phyloP scores from a whole-genome alignment of 257 asterid species.

The Fraxinus cuspidata region DNA sequence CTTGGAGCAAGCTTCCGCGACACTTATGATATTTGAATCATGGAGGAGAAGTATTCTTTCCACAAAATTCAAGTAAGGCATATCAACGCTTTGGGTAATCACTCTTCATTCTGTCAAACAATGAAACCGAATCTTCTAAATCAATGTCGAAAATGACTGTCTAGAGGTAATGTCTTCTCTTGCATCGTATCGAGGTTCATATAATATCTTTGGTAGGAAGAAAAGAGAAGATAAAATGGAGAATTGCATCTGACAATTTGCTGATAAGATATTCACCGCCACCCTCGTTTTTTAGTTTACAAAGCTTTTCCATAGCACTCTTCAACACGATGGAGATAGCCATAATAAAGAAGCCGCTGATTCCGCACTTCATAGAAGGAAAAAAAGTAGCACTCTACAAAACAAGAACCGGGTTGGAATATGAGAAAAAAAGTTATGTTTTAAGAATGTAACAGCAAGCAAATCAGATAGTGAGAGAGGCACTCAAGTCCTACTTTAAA shows the following conservation, averaged over 20 bases:
- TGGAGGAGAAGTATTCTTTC: not conserved
- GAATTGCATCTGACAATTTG: not conserved
- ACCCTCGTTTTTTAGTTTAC: too few species aligned
- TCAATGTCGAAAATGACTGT: conserved; percentile 5
- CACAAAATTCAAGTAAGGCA: not conserved
- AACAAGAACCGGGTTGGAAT: too few species aligned
- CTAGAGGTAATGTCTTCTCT: not conserved
- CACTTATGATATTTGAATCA: conserved; percentile 4
- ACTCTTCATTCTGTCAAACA: not conserved
- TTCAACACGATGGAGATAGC: too few species aligned
- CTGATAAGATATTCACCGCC: not conserved
- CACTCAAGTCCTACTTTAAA: too few species aligned
- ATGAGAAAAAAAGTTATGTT: too few species aligned
- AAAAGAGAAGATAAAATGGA: not conserved
- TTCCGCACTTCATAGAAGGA: too few species aligned
- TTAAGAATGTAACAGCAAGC: too few species aligned
- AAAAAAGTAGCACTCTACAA: too few species aligned
- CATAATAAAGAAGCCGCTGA: too few species aligned
- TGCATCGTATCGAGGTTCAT: not conserved
- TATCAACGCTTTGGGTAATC: not conserved
- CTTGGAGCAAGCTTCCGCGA: too few species aligned
- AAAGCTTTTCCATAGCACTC: too few species aligned
- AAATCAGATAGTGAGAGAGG: too few species aligned
- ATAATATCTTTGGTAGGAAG: not conserved
- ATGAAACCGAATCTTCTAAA: not conserved